phyloP scores from a whole-genome alignment of 208 protist genomes.

The Polymyxa betae region DNA sequence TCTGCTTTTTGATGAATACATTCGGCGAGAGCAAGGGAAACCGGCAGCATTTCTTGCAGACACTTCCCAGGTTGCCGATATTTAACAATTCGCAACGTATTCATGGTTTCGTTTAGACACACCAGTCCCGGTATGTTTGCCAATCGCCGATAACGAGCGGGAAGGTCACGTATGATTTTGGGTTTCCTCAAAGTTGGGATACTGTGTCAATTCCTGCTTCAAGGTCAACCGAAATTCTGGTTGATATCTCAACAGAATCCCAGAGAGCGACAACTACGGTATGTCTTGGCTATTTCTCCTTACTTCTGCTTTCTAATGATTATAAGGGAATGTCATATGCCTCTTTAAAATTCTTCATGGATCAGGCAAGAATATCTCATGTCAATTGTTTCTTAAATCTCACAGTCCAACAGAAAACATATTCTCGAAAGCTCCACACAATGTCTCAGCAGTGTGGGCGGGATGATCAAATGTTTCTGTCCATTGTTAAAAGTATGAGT shows the following conservation, averaged over 20 bases:
- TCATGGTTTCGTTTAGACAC: not conserved
- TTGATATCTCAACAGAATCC: constrained; percentile 10
- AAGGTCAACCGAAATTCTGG: not conserved
- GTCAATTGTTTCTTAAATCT: not conserved
- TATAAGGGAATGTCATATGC: constrained; percentile 27
- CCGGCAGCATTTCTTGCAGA: constrained; percentile 21
- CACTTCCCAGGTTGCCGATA: constrained; percentile 49
- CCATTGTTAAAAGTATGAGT: not conserved
- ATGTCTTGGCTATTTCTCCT: too few relatives aligned
- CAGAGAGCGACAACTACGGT: not conserved
- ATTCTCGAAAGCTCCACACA: not conserved
- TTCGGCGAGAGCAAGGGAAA: not conserved
- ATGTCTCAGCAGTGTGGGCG: not conserved
- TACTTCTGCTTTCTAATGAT: too few relatives aligned
- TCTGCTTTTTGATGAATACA: constrained; percentile 36
- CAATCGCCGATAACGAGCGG: not conserved
- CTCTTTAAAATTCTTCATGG: constrained; percentile 44
- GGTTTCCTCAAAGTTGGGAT: not conserved
- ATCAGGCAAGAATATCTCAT: not conserved
- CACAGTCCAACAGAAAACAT: not conserved
- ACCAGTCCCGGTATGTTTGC: constrained; percentile 34
- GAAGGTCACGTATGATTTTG: not conserved
- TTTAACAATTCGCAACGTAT: not conserved
- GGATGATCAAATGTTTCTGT: not conserved
- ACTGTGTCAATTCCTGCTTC: not conserved